Conservation (phyloP, 768 basidiomycete genomes). For the Gyrodon lividus region DNA sequence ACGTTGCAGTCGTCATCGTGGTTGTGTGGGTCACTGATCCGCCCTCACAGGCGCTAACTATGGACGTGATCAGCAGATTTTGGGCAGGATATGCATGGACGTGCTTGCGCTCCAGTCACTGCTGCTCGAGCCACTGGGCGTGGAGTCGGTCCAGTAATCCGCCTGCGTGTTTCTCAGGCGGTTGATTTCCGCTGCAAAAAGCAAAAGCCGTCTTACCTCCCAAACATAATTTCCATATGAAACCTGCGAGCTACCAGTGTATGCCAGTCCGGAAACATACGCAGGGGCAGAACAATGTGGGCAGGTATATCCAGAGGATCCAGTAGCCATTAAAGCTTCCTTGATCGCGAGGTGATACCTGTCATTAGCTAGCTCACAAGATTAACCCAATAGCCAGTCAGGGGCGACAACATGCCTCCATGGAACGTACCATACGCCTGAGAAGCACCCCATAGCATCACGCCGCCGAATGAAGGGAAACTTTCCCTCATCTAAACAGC, state of each 20-base stretch:
- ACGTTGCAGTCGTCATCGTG: constrained; percentile 15
- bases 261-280: constrained; percentile 47
- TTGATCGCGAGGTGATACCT: constrained; percentile 63
- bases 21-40: constrained; percentile 8
- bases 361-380: constrained; percentile 43
- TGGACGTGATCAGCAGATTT: not conserved
- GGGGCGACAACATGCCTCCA: not conserved
- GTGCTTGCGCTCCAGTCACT: constrained; percentile 67
- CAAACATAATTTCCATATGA: constrained; percentile 63
- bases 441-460: constrained; percentile 47
- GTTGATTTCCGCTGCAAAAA: constrained; percentile 1
- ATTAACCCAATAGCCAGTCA: not conserved
- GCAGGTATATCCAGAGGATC: constrained; percentile 68
- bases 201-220: constrained; percentile 42
- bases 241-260: constrained; percentile 51
- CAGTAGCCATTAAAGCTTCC: constrained; percentile 54
- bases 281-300: constrained; percentile 59
- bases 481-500: constrained; percentile 34
- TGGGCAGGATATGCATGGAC: constrained; percentile 17
- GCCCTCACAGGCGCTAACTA: constrained; percentile 23
- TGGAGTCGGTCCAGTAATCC: constrained; percentile 54
- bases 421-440: constrained; percentile 34
- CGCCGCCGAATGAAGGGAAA: constrained; percentile 44
- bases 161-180: constrained; percentile 39
- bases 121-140: constrained; percentile 47